phyloP scores from a whole-genome alignment of 805 yeast species.

The Tanozyma kutaoensis region DNA sequence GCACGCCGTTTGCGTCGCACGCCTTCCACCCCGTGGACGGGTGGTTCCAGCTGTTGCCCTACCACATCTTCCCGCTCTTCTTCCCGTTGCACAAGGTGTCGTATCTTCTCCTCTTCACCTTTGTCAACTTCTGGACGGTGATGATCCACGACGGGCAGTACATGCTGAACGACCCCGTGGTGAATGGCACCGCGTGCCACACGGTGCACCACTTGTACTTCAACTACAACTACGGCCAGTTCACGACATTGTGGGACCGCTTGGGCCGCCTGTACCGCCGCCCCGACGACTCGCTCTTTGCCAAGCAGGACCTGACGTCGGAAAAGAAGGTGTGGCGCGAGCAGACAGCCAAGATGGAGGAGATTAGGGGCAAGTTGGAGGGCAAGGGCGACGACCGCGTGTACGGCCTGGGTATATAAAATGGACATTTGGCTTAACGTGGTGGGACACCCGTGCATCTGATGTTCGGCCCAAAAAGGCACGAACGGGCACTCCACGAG shows the following conservation, averaged over 20 bases:
- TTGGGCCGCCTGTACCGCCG: slow-evolving; percentile 85
- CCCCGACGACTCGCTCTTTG: slow-evolving; percentile 82
- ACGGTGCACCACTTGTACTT: slow-evolving; percentile 94
- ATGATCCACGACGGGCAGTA: slow-evolving; percentile 98
- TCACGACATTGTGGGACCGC: slow-evolving; percentile 97
- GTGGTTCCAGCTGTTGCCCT: slow-evolving; percentile 82
- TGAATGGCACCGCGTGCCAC: slow-evolving; percentile 98
- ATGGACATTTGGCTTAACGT: no score
- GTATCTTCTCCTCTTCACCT: slow-evolving; percentile 70
- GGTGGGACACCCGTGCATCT: no score
- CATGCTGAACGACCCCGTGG: slow-evolving; percentile 81
- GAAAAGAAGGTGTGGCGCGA: slow-evolving; percentile 51
- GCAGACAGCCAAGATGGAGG: slow-evolving; percentile 66
- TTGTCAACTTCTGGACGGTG: slow-evolving; percentile 96
- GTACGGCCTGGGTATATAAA: no score
- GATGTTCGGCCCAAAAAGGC: no score
- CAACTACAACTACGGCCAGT: slow-evolving; percentile 97
- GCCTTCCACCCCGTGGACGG: slow-evolving; percentile 99
- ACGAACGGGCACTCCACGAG: no score
- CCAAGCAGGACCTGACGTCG: slow-evolving; percentile 37
- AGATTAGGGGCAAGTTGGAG: slow-evolving; percentile 67
- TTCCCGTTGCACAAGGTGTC: slow-evolving; percentile 87
- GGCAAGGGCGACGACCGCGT: slow-evolving; percentile 66
- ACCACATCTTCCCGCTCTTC: slow-evolving; percentile 81
- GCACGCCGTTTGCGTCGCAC: slow-evolving; percentile 96